Percentiles rank a stretch among this genome's conserved stretches.
These are phyloP conservation scores for Metschnikowia drakensbergensis DNA, from an alignment of 805 yeast genomes.

Conservation along the genomic window DNA sequence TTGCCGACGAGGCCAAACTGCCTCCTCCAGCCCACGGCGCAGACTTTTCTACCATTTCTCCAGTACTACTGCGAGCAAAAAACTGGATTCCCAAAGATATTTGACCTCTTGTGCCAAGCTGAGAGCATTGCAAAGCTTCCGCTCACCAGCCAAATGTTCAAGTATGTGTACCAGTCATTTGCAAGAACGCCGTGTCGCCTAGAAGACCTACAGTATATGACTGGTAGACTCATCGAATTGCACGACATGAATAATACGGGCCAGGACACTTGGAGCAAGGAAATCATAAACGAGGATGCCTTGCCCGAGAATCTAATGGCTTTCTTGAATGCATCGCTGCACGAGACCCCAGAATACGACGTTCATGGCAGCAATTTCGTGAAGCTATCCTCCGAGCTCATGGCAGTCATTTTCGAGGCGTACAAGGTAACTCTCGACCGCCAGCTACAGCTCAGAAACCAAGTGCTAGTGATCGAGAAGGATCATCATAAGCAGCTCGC, in stretches of 20 bases:
- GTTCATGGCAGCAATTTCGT: conserved; percentile 9
- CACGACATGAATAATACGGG: conserved; percentile 12
- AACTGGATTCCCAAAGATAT: conserved; percentile 12
- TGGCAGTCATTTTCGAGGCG: conserved; percentile 12
- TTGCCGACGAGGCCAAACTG: conserved; percentile 15
- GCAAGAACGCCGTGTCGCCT: neutral
- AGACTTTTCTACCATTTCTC: conserved; percentile 25
- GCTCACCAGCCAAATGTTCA: conserved; percentile 29
- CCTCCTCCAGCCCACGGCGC: conserved; percentile 22
- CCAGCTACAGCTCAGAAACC: conserved; percentile 1
- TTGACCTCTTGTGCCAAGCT: conserved; percentile 17
- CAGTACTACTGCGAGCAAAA: conserved; percentile 13
- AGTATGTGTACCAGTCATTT: conserved; percentile 19
- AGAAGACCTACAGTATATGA: conserved; percentile 10
- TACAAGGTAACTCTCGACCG: conserved; percentile 6
- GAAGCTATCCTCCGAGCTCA: conserved; percentile 15
- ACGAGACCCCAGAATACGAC: neutral
- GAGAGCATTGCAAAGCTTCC: conserved; percentile 26
- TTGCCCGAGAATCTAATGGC: conserved; percentile 9
- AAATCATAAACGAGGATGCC: conserved; percentile 8
- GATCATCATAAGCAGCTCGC: conserved; percentile 6
- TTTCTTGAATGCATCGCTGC: conserved; percentile 6
- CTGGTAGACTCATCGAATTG: conserved; percentile 10
- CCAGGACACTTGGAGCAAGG: conserved; percentile 14
- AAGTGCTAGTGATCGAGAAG: conserved; percentile 5